Percentiles rank a stretch among this genome's conserved stretches.
These are phyloP conservation scores for Diaporthe humulicola DNA, from an alignment of 2,329 filamentous ascomycete genomes.

Conservation along the genomic window DNA sequence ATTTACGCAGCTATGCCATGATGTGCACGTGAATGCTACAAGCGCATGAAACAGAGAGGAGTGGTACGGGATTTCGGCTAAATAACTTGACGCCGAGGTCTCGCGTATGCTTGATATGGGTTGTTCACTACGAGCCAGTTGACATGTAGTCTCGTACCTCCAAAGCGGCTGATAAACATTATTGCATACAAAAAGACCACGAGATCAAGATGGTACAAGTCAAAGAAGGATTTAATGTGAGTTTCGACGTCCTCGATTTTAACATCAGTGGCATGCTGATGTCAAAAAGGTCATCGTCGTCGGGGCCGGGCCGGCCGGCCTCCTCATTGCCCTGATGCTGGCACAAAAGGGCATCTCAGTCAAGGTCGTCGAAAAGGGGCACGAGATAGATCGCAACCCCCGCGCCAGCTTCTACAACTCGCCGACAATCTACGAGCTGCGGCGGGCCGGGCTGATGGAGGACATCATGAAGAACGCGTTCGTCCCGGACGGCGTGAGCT, in stretches of 20 bases:
- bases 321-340: constrained; percentile 44
- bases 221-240: constrained; percentile 14
- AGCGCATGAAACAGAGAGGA: neutral
- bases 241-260: neutral
- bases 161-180: neutral
- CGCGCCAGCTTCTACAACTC: constrained; percentile 49
- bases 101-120: neutral
- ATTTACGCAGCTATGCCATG: neutral
- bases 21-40: neutral
- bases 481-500: constrained; percentile 46
- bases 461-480: constrained; percentile 45
- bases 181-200: neutral
- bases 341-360: constrained; percentile 44
- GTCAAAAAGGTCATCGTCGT: constrained; percentile 42
- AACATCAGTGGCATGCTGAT: neutral
- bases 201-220: neutral
- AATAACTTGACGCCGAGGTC: neutral
- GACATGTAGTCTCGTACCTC: neutral
- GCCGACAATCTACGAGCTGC: constrained; percentile 45
- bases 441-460: constrained; percentile 47
- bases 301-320: constrained; percentile 43
- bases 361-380: constrained; percentile 46
- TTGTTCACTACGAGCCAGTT: neutral
- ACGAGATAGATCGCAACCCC: constrained; percentile 47
- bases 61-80: neutral